Base-by-base conservation (phyloP, 2,329 filamentous ascomycete species). In the Fusarium praegraminearum region DNA sequence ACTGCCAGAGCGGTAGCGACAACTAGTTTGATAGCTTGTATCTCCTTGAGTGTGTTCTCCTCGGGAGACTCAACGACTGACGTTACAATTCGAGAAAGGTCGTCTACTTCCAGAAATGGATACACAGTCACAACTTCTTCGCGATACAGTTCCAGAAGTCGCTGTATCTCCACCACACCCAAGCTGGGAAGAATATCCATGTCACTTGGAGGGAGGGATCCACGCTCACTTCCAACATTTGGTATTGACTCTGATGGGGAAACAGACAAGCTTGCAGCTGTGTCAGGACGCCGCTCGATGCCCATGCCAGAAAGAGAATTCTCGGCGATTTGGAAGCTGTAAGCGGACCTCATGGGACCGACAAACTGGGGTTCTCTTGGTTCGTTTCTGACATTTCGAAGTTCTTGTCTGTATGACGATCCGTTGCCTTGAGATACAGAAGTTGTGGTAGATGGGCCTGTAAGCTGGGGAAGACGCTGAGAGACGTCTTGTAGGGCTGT, bases 341-440 rank as follows among this genome's bases (percentile, higher is more conserved):
- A 62, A 2, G 59, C 59, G 7, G 59, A 62, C 26, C 59, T 36
- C 7, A 47, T 62, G 0, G 59, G 59, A 0, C 59, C 59, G 0
- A 62, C 46, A 28, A 61, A 62, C 15, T 61, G 59, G 3, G 59
- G 59, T 7, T 62, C 45, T 2, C 56, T 43, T 7, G 59, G 59
- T 3, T 46, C 59, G 3, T 10, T 54, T 12, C 22, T 45, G 1
- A 53, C 56, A 7, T 62, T 61, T 12, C 59, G 56, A 6, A 61
- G n/a, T 12, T 62, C 59, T 15, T 26, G 32, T 26, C 26, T 50
- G 22, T 62, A 62, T 7, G 56, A 40, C 3, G 59, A 53, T 2
- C 18, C 5, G 5, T 40, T 45, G 3, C 57, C 45, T 18, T 61
- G 59, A 8, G 59, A 41, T 9, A 57, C 46, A 7, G 58, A 62